Percentiles rank a stretch among this genome's conserved stretches.
These are phyloP conservation scores for Endotrypanum monterogeii DNA, from an alignment of 208 protist species.

Conservation along the genomic window DNA sequence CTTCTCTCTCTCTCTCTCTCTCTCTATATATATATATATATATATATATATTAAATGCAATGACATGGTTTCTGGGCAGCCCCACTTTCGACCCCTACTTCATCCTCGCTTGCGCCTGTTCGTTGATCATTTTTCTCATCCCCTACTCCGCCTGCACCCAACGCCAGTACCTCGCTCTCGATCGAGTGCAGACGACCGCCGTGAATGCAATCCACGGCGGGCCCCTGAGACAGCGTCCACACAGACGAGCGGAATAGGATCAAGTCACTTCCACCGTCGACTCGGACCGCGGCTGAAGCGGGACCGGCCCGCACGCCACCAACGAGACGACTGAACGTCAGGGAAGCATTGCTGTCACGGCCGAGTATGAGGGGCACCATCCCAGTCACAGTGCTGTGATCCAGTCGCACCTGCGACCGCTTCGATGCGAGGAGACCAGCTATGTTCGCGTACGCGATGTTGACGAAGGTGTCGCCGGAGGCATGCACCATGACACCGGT, in stretches of 20 bases:
- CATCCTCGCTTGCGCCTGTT: neutral
- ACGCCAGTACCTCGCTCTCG: slow-evolving; percentile 5
- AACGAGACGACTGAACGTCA: slow-evolving; percentile 16
- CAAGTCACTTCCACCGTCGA: neutral
- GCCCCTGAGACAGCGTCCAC: slow-evolving; percentile 20
- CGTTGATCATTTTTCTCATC: neutral
- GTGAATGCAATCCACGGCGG: slow-evolving; percentile 3
- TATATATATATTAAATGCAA: too few species aligned
- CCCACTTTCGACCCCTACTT: neutral
- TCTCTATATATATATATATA: too few species aligned
- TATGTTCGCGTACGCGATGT: slow-evolving; percentile 10
- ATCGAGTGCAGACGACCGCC: neutral
- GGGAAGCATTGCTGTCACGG: neutral
- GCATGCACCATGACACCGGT: slow-evolving; percentile 17
- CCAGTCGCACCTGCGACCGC: slow-evolving; percentile 10
- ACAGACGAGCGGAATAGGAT: slow-evolving; percentile 10
- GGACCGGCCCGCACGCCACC: neutral
- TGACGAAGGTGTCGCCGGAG: slow-evolving; percentile 8
- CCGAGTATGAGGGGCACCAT: neutral
- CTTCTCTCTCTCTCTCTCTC: too few species aligned
- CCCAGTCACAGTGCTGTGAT: slow-evolving; percentile 11
- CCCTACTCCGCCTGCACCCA: neutral
- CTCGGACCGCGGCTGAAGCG: neutral
- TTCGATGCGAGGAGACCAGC: slow-evolving; percentile 3
- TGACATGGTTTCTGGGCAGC: neutral